Base-by-base conservation (phyloP, 176 grass and related monocot genomes). In the Tuctoria greenei region DNA sequence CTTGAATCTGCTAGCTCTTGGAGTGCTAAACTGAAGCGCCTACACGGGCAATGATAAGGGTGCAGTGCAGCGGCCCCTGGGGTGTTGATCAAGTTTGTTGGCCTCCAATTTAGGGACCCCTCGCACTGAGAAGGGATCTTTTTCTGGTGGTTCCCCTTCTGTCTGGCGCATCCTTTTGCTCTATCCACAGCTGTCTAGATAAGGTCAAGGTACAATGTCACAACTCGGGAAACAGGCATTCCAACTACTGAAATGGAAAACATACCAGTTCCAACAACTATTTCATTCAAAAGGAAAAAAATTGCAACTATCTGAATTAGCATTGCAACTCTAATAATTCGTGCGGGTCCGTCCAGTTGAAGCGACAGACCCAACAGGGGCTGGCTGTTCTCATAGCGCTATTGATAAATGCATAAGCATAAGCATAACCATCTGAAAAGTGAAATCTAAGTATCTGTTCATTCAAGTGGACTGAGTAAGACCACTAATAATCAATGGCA, bases 201-300 rank as follows among this genome's bases (percentile, higher is more conserved):
- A 88, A 88, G 86, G 46, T 57, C 69, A 31, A 34, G 70, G 70
- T 57, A 42, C 81, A 84, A 58, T 83, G 81, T 74, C 81, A 84
- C 64, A 24, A 0, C 64, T 25, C 7, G 45, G 75, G 63, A 73
- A 39, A 58, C 86, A 88, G 69, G 39, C 23, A 56, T 36, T 51
- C 85, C 74, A 74, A 76, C 63, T 46, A 41, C 69, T 74, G 63
- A 15, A 69, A 63, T 71, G 64, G 55, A 80, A 55, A 63, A 13
- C 10, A 58, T 56, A 46, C 47, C 45, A 20, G 36, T 45, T 62
- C 44, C 52, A 26, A 54, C 51, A 54, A 58, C 55, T 58, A 58
- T 26, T 57, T 24, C 54, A 11, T 57, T 57, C n/a, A 12, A 57
- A 57, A 11, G 8, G 45, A 45, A 67, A 74, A 45, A 16, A 66